Evolutionary conservation across 495 filamentous ascomycete genomes (phyloP), one percentile per base, ranked within the genome.

Genomic region (Rhypophila decipiens): DNA sequence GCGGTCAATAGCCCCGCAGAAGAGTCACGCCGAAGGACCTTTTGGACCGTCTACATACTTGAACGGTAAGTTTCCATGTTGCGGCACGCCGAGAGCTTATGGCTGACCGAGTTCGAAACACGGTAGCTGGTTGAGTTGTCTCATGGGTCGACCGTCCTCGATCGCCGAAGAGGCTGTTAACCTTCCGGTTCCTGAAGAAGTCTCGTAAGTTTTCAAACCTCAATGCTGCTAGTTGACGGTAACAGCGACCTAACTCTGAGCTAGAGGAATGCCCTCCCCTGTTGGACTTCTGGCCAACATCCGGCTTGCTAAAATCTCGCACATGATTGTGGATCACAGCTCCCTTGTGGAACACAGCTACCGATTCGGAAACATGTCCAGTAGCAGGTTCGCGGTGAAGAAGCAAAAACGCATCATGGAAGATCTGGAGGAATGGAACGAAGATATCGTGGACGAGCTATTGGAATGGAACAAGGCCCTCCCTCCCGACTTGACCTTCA

Each of bases 41-140:
- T 73, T 24, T 73, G 70, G 70, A 72, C 65, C 8, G 52, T 70
- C 12, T 72, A 67, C 38, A 61, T 64, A 18, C 39, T 73, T 12
- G 70, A 73, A 38, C 53, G 67, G 58, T 71, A 49, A 50, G 58
- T 15, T 18, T 23, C 20, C 15, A n/a, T n/a, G n/a, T n/a, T n/a
- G n/a, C n/a, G n/a, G n/a, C n/a, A n/a, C n/a, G n/a, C n/a, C n/a
- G n/a, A n/a, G n/a, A n/a, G n/a, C n/a, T n/a, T n/a, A n/a, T n/a
- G n/a, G n/a, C n/a, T n/a, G n/a, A n/a, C n/a, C n/a, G n/a, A n/a
- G n/a, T n/a, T n/a, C n/a, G n/a, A n/a, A n/a, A n/a, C n/a, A n/a
- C n/a, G 27, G 5, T 27, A 71, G 68, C 15, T 70, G 62, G 60
- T 29, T 72, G 45, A 66, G 66, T 49, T 71, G 68, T 41, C 48